phyloP scores from a whole-genome alignment of 192 early-diverging fungal species.

The Backusella macrospora region DNA sequence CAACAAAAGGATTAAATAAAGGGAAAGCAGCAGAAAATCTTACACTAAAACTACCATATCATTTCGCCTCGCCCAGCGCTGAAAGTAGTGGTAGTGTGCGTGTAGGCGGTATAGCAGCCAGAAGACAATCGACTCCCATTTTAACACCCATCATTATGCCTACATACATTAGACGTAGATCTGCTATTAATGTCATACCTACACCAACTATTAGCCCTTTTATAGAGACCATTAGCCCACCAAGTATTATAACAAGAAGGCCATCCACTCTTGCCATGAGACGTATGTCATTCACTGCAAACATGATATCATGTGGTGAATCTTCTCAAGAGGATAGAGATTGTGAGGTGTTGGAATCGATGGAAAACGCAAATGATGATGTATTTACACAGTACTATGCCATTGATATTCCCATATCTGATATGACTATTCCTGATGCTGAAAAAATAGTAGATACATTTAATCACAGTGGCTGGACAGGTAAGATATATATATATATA shows the following conservation, averaged over 20 bases:
- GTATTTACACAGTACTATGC: slow-evolving; percentile 5
- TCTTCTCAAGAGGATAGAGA: neutral
- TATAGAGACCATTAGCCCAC: neutral
- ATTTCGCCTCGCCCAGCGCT: neutral
- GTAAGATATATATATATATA: neutral
- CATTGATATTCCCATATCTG: neutral
- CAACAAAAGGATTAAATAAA: neutral
- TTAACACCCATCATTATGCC: neutral
- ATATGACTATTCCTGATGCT: slow-evolving; percentile 7
- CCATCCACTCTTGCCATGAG: neutral
- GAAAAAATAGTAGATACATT: neutral
- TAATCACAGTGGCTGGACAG: neutral
- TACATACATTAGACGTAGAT: neutral
- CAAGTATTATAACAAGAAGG: neutral
- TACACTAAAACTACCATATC: slow-evolving; percentile 1
- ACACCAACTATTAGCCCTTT: neutral
- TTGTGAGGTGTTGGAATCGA: neutral
- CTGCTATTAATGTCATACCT: neutral
- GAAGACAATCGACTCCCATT: neutral
- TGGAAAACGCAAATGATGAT: neutral
- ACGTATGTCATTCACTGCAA: neutral
- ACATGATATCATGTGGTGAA: neutral
- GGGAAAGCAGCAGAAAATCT: neutral
- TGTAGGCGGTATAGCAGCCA: neutral
- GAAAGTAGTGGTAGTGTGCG: neutral